Evolutionary conservation across 208 protist genomes (phyloP), one percentile per base, ranked within the genome.

Genomic region (Crithidia expoeki): DNA sequence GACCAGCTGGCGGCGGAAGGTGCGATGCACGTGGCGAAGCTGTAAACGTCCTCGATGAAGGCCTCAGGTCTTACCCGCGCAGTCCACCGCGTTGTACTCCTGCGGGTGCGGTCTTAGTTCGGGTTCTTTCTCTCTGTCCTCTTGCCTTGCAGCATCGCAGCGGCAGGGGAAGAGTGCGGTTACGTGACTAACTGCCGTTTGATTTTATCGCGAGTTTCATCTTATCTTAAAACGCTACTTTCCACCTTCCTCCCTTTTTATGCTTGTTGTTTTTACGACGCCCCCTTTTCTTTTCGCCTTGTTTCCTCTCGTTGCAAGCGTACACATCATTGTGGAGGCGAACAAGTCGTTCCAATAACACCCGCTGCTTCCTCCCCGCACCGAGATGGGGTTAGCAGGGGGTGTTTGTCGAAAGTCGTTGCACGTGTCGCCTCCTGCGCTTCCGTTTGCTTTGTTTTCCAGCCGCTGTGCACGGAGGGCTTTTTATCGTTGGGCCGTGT

Each of bases 1-100:
- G 65, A 79, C 25, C 65, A 79, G 66, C 73, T 79, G 7, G 59
- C 60, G 25, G 21, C 49, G 23, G 65, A 72, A 49, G 65, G 63
- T 11, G 12, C 40, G 51, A 55, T 52, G 59, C 53, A 55, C 33
- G 60, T 52, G 21, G 34, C 55, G 34, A 72, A 73, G 73, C 28
- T 79, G 55, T 73, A 67, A 47, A 16, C 21, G 21, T n/a, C n/a
- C n/a, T n/a, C n/a, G n/a, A n/a, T n/a, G n/a, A n/a, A n/a, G n/a
- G n/a, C n/a, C n/a, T n/a, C n/a, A n/a, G n/a, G n/a, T n/a, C n/a
- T n/a, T n/a, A n/a, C n/a, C n/a, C n/a, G n/a, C n/a, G n/a, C n/a
- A n/a, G n/a, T n/a, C n/a, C n/a, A n/a, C n/a, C n/a, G n/a, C n/a
- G n/a, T n/a, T n/a, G n/a, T n/a, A n/a, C n/a, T n/a, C n/a, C n/a